A percentile compares a stretch with the other conserved stretches of the same genome.
These are phyloP conservation scores for Lactuca saligna DNA, from an alignment of 129 eudicot species.

Conservation along the genomic window DNA sequence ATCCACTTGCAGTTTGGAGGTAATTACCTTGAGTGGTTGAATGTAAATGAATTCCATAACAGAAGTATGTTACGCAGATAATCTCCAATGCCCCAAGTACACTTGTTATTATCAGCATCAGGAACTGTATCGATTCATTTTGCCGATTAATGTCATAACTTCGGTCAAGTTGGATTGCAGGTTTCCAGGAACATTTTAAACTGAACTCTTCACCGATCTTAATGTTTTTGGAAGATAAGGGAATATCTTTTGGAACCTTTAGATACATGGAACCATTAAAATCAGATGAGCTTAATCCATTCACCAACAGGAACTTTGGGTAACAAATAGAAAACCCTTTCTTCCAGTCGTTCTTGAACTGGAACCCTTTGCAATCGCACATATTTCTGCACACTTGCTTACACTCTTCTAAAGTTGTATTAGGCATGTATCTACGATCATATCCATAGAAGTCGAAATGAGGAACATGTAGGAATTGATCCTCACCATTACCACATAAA, in stretches of 20 bases:
- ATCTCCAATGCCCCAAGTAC: conserved; percentile 27
- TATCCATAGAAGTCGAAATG: conserved; percentile 28
- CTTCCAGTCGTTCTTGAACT: conserved; percentile 14
- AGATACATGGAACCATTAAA: neutral
- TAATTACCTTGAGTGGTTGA: conserved; percentile 12
- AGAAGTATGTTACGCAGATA: conserved; percentile 15
- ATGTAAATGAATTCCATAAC: neutral
- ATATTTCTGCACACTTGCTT: conserved; percentile 18
- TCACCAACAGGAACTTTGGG: no score
- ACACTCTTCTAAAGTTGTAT: conserved; percentile 17
- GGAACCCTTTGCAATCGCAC: conserved; percentile 40
- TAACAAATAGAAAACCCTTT: neutral
- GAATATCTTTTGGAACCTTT: no score
- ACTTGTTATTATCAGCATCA: conserved; percentile 6
- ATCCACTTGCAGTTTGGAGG: conserved; percentile 29
- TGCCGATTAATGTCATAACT: neutral
- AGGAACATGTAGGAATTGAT: conserved; percentile 16
- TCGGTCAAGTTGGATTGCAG: no score
- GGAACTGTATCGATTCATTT: conserved; percentile 14
- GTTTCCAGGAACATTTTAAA: no score
- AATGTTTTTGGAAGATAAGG: no score
- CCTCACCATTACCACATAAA: conserved; percentile 6
- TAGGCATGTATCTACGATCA: conserved; percentile 8
- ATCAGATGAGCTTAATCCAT: neutral
- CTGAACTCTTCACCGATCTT: no score